A percentile compares a stretch with the other conserved stretches of the same genome.
phyloP scores from a whole-genome alignment of 1,284 basidiomycete species.

The Fomitopsis betulina region DNA sequence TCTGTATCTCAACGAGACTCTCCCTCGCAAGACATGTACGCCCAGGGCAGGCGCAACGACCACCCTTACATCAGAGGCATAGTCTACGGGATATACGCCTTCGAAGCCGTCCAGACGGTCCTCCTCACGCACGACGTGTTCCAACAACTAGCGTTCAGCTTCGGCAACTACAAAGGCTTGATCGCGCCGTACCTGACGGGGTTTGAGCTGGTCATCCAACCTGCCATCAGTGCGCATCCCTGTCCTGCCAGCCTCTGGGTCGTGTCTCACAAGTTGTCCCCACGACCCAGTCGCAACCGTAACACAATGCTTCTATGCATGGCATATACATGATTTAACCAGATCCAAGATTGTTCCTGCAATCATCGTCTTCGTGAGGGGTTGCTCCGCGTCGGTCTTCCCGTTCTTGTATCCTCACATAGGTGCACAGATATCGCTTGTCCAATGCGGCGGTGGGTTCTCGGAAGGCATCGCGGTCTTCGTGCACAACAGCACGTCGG shows the following conservation, averaged over 20 bases:
- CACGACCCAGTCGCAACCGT: not conserved
- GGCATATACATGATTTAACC: not conserved
- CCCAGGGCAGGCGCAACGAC: constrained; percentile 23
- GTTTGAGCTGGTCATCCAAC: not conserved
- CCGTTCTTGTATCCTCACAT: not conserved
- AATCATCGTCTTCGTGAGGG: not conserved
- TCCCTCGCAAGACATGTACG: constrained; percentile 23
- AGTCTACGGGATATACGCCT: constrained; percentile 8
- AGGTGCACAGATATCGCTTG: not conserved
- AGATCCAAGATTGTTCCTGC: not conserved
- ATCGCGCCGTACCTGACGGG: not conserved
- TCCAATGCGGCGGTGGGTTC: not conserved
- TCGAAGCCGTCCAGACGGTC: not conserved
- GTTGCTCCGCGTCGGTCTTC: not conserved
- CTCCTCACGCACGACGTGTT: not conserved
- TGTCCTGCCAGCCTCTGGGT: not conserved
- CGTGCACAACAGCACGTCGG: not conserved
- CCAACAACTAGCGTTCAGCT: not conserved
- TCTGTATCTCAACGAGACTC: not conserved
- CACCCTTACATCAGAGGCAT: constrained; percentile 13
- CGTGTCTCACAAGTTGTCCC: not conserved
- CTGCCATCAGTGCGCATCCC: not conserved
- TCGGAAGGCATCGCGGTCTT: constrained; percentile 1
- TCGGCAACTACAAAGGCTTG: not conserved
- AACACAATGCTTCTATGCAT: constrained; percentile 5